Base-by-base conservation (phyloP, 106 monocot species). In the Dendrobium nobile region DNA sequence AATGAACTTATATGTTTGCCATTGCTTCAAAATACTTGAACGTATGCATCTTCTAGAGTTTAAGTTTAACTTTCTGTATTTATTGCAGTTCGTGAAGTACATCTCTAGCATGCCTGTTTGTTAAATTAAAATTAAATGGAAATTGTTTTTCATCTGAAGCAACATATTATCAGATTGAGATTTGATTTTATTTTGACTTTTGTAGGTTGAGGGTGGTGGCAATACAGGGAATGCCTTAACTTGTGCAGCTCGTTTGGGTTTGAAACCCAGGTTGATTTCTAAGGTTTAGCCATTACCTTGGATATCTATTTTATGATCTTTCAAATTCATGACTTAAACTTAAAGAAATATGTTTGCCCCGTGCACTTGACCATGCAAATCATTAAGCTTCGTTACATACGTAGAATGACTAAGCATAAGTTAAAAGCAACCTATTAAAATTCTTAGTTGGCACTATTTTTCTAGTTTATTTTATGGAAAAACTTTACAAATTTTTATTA, bases 141-240 rank as follows among this genome's bases (percentile, higher is more conserved):
- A 40, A 81, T 74, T 42, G 2, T 17, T 64, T 10, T 65, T 79
- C 4, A 22, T 79, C 27, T 24, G 48, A 16, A 15, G 37, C 28
- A 61, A 19, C 20, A 22, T 61, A 61, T 61, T 7, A 61, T 8
- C 61, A 37, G 37, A 70, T 70, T 70, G 70, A 70, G 47, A 24
- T 68, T 47, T 2, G 48, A 56, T 47, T 74, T 20, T 3, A 1
- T 80, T 19, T 51, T 44, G 16, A 28, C 13, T 77, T 54, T 33
- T 79, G 33, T 82, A 96, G 96, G 90, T 96, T 8, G 92, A 91
- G 84, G 98, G 98, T 74, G 98, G 98, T 47, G 98, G 98, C 31
- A 99, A 99, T 75, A 85, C 83, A 0, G 98, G 95, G 31, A 95
- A 95, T 84, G 89, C 98, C 47, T 84, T 99, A 73, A 95, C 98